phyloP scores from a whole-genome alignment of 768 basidiomycete species.

The Leccinum incarnatum region DNA sequence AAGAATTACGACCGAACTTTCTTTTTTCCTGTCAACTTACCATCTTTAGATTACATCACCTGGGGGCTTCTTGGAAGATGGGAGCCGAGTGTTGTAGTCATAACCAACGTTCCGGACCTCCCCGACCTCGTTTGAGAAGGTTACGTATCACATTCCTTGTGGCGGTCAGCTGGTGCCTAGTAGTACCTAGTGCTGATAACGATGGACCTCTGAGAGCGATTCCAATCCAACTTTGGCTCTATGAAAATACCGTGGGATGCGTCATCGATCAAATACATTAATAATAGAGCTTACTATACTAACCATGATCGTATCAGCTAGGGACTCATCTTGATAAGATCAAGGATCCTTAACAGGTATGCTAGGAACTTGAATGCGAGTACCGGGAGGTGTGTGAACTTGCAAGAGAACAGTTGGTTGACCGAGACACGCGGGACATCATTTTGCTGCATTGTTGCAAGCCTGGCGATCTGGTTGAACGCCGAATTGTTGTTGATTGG shows the following conservation, averaged over 20 bases:
- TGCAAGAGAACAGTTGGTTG: neutral
- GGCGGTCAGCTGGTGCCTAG: slow-evolving; percentile 3
- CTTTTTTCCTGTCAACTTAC: slow-evolving; percentile 4
- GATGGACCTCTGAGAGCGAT: neutral
- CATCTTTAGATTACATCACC: neutral
- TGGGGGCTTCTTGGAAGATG: slow-evolving; percentile 2
- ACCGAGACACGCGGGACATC: neutral
- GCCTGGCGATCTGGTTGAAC: slow-evolving; percentile 1
- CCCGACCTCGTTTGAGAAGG: neutral
- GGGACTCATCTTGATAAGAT: neutral
- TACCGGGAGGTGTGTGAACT: neutral
- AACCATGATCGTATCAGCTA: neutral
- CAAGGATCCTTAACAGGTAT: too few species aligned
- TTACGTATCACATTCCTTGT: slow-evolving; percentile 11
- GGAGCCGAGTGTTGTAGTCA: neutral
- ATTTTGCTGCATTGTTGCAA: neutral
- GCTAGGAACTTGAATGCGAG: neutral
- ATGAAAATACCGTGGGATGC: neutral
- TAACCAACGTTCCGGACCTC: neutral
- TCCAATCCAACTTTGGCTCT: neutral
- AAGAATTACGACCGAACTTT: neutral
- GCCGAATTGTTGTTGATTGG: neutral
- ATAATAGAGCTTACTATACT: neutral
- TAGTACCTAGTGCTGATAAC: neutral
- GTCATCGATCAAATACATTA: neutral